Evolutionary conservation across 2,329 filamentous ascomycete species (phyloP).

Genomic region (Aspergillus sergii): DNA sequence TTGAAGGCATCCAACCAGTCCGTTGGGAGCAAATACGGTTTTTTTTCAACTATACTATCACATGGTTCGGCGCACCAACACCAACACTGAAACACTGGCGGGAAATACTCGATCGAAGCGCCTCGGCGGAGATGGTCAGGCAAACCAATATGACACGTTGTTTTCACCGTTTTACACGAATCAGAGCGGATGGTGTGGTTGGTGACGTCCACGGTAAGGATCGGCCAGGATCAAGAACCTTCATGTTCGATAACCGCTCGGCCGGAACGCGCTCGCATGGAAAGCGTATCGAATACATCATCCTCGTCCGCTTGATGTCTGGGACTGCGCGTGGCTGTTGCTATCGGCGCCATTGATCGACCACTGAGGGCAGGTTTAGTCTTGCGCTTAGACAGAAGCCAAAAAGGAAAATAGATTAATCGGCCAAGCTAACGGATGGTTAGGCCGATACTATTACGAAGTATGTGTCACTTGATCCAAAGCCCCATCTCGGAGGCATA

Average conservation of each 20-base stretch:
- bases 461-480: slow-evolving; percentile 14
- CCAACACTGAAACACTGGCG: slow-evolving; percentile 20
- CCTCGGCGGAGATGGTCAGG: slow-evolving; percentile 20
- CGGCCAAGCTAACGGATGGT: slow-evolving; percentile 2
- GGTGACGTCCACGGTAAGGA: slow-evolving; percentile 22
- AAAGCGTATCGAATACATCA: slow-evolving; percentile 1
- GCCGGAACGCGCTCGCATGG: slow-evolving; percentile 12
- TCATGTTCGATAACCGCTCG: slow-evolving; percentile 8
- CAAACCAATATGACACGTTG: slow-evolving; percentile 18
- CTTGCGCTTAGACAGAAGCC: slow-evolving; percentile 6
- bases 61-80: slow-evolving; percentile 17
- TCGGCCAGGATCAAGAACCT: slow-evolving; percentile 25
- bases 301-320: background rate
- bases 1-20: slow-evolving; percentile 4
- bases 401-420: slow-evolving; percentile 9
- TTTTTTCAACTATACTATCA: slow-evolving; percentile 10
- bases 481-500: background rate
- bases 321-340: background rate
- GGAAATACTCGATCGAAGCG: slow-evolving; percentile 15
- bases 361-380: background rate
- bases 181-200: slow-evolving; percentile 10
- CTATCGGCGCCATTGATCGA: slow-evolving; percentile 4
- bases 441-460: slow-evolving; percentile 9
- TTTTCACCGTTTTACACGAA: slow-evolving; percentile 13
- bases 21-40: background rate